Conservation (phyloP, 371 early-diverging fungal species). For the Zopfochytrium polystomum region DNA sequence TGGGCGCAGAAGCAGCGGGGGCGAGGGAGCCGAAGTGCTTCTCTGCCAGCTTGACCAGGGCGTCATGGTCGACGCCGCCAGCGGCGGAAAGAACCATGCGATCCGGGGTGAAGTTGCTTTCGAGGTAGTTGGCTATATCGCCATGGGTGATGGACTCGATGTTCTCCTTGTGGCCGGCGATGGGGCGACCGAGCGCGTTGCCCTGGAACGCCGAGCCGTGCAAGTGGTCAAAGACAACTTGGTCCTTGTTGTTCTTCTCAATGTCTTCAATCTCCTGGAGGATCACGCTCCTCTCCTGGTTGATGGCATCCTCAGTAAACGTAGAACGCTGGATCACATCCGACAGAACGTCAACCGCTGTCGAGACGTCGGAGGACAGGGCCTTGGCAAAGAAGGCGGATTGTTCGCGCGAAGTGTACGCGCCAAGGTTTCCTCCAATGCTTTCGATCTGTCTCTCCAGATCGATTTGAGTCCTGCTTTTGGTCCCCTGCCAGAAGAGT, state of each 20-base stretch:
- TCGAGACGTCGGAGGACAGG: slow-evolving; percentile 78
- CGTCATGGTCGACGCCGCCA: slow-evolving; percentile 92
- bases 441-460: slow-evolving; percentile 93
- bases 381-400: slow-evolving; percentile 96
- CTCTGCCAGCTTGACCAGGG: slow-evolving; percentile 85
- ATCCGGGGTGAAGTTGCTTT: slow-evolving; percentile 90
- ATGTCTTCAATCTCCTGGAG: slow-evolving; percentile 94
- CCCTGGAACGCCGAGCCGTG: slow-evolving; percentile 94
- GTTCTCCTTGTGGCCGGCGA: slow-evolving; percentile 90
- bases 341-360: slow-evolving; percentile 86
- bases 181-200: slow-evolving; percentile 87
- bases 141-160: slow-evolving; percentile 78
- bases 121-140: slow-evolving; percentile 83
- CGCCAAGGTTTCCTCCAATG: slow-evolving; percentile 96
- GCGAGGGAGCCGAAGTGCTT: slow-evolving; percentile 81
- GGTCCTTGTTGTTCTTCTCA: slow-evolving; percentile 85
- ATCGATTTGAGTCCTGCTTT: slow-evolving; percentile 76
- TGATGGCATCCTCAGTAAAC: slow-evolving; percentile 76
- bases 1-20: slow-evolving; percentile 24
- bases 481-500: slow-evolving; percentile 69
- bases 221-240: slow-evolving; percentile 92
- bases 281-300: slow-evolving; percentile 93
- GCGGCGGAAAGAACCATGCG: slow-evolving; percentile 93
- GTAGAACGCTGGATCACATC: slow-evolving; percentile 93
- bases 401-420: slow-evolving; percentile 97